These are phyloP conservation scores for Agrostemma githago DNA, from an alignment of 148 eudicot species.

Conservation along the genomic window DNA sequence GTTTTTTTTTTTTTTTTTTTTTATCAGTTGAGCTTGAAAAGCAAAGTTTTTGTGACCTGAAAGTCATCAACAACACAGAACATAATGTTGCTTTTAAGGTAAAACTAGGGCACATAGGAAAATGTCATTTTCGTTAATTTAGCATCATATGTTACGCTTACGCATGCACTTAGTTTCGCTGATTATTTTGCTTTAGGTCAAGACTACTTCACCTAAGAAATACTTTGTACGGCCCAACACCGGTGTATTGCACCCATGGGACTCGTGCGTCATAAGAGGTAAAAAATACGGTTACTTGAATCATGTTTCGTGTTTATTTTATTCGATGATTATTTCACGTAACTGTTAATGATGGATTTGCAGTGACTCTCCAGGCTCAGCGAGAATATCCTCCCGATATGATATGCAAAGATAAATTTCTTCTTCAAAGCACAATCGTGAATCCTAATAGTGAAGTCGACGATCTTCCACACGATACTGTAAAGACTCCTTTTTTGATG, in stretches of 20 bases:
- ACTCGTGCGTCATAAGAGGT: conserved; percentile 85
- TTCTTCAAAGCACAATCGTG: conserved; percentile 73
- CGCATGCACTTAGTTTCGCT: conserved; percentile 4
- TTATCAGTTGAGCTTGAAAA: conserved; percentile 82
- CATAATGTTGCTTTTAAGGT: conserved; percentile 93
- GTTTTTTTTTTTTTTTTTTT: no score
- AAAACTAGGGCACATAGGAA: conserved; percentile 1
- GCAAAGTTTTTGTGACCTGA: conserved; percentile 76
- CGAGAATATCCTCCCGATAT: conserved; percentile 69
- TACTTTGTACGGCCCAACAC: conserved; percentile 91
- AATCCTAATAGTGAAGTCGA: conserved; percentile 57
- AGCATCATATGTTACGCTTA: background rate
- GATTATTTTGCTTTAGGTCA: conserved; percentile 50
- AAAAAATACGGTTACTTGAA: conserved; percentile 13
- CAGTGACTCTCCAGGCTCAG: conserved; percentile 93
- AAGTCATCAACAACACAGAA: conserved; percentile 74
- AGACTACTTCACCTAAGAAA: conserved; percentile 91
- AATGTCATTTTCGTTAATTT: background rate
- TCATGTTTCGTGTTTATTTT: background rate
- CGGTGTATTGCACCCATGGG: conserved; percentile 86
- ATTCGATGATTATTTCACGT: background rate
- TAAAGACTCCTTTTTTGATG: conserved; percentile 34
- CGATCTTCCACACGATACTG: conserved; percentile 68
- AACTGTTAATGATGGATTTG: conserved; percentile 24
- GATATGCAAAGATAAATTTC: conserved; percentile 90